A percentile compares a stretch with the other conserved stretches of the same genome.
Evolutionary conservation across 805 yeast species (phyloP).

Genomic region (Ogataea ganodermae): DNA sequence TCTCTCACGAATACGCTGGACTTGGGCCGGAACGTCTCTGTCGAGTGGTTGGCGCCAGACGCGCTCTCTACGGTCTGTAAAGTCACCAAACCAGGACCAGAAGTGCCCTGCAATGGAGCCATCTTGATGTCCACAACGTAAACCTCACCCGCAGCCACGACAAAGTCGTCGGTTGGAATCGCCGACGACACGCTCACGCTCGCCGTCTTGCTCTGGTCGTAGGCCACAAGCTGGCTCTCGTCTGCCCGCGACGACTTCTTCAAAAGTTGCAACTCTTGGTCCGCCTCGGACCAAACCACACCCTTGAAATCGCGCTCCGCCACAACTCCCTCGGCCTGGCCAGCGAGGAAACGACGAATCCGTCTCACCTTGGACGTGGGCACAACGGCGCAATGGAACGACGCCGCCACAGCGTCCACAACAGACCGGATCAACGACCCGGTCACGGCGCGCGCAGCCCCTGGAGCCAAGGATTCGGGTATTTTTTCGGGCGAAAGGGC

Average conservation of each 20-base stretch:
- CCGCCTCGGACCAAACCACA: slow-evolving; percentile 82
- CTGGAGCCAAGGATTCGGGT: slow-evolving; percentile 50
- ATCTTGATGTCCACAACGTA: slow-evolving; percentile 81
- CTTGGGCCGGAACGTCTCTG: slow-evolving; percentile 53
- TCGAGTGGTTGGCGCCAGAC: slow-evolving; percentile 61
- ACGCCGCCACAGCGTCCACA: slow-evolving; percentile 84
- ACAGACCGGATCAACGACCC: slow-evolving; percentile 71
- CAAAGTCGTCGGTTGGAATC: slow-evolving; percentile 76
- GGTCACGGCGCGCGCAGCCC: slow-evolving; percentile 45
- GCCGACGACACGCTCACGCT: slow-evolving; percentile 50
- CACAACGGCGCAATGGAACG: slow-evolving; percentile 80
- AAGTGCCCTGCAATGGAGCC: slow-evolving; percentile 56
- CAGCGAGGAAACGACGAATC: slow-evolving; percentile 89
- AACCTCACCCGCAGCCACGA: slow-evolving; percentile 78
- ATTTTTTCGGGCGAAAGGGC: slow-evolving; percentile 74
- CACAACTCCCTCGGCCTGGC: slow-evolving; percentile 90
- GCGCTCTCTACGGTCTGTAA: slow-evolving; percentile 65
- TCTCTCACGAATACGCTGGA: slow-evolving; percentile 83
- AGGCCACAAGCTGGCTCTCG: slow-evolving; percentile 38
- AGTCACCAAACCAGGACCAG: slow-evolving; percentile 68
- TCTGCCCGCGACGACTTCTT: slow-evolving; percentile 39
- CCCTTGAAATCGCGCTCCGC: slow-evolving; percentile 93
- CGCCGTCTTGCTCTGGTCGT: slow-evolving; percentile 39
- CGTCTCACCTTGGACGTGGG: slow-evolving; percentile 94
- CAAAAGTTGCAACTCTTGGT: slow-evolving; percentile 66